Evolutionary conservation across 345 rosid species (phyloP).

Genomic region (Gossypium bickii): DNA sequence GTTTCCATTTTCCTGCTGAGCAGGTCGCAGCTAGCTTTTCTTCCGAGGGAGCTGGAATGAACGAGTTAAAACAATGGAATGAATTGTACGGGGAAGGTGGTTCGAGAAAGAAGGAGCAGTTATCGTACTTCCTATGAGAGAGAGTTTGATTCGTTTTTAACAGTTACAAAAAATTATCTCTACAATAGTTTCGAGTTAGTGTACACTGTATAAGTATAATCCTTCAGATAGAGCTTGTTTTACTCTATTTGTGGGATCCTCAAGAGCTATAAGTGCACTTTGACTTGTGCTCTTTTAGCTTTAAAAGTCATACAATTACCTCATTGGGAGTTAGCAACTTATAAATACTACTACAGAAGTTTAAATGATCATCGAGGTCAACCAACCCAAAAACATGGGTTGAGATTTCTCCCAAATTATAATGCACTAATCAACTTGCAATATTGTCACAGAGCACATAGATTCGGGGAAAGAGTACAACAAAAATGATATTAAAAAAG

Average conservation of each 20-base stretch:
- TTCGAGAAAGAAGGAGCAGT: conserved; percentile 79
- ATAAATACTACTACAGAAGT: too few species aligned
- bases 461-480: conserved; percentile 10
- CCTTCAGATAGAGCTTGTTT: background rate
- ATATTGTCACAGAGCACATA: conserved; percentile 10
- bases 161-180: background rate
- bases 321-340: too few species aligned
- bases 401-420: background rate
- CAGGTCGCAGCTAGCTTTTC: conserved; percentile 95
- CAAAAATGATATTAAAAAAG: conserved; percentile 17
- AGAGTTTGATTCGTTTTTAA: background rate
- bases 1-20: conserved; percentile 9
- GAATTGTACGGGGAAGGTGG: conserved; percentile 92
- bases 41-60: conserved; percentile 67
- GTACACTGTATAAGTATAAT: background rate
- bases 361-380: too few species aligned
- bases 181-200: background rate
- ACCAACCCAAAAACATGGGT: background rate
- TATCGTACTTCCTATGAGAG: conserved; percentile 62
- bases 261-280: background rate
- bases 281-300: background rate
- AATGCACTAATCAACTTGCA: conserved; percentile 17
- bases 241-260: background rate
- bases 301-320: background rate
- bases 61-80: conserved; percentile 87